Evolutionary conservation across 2,329 filamentous ascomycete species (phyloP).

Genomic region (Talaromyces islandicus): DNA sequence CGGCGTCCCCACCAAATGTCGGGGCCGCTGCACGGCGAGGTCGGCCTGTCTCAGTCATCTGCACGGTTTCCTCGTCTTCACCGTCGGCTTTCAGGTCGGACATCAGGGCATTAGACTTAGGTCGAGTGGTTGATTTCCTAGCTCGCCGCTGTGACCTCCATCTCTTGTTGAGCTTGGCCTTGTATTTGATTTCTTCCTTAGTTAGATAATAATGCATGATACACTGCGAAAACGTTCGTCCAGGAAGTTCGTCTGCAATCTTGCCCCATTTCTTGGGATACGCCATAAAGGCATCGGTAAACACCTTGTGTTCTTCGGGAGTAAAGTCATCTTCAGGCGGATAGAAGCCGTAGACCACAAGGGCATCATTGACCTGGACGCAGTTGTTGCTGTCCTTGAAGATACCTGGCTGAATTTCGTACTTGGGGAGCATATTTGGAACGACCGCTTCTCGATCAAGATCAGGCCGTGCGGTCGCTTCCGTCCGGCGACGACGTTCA

Average conservation of each 20-base stretch:
- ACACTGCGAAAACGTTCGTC: slow-evolving; percentile 43
- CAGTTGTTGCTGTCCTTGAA: slow-evolving; percentile 44
- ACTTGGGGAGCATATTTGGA: slow-evolving; percentile 41
- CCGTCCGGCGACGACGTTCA: slow-evolving; percentile 37
- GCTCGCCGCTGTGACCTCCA: slow-evolving; percentile 38
- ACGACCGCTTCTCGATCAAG: slow-evolving; percentile 41
- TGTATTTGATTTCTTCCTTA: slow-evolving; percentile 46
- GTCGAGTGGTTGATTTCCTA: slow-evolving; percentile 28
- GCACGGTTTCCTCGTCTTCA: slow-evolving; percentile 37
- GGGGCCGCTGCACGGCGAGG: slow-evolving; percentile 45
- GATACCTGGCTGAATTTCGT: slow-evolving; percentile 31
- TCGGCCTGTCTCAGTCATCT: slow-evolving; percentile 46
- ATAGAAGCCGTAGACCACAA: slow-evolving; percentile 40
- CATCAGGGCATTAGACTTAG: slow-evolving; percentile 45
- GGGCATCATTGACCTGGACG: slow-evolving; percentile 31
- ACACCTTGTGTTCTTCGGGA: slow-evolving; percentile 39
- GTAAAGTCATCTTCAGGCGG: slow-evolving; percentile 45
- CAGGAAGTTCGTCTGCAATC: slow-evolving; percentile 42
- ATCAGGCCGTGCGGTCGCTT: slow-evolving; percentile 40
- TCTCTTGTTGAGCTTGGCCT: slow-evolving; percentile 42
- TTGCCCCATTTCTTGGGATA: slow-evolving; percentile 48
- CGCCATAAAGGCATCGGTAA: slow-evolving; percentile 43
- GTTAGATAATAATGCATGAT: slow-evolving; percentile 48
- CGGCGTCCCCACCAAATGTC: slow-evolving; percentile 38
- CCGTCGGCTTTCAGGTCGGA: slow-evolving; percentile 41